Evolutionary conservation across 2,329 filamentous ascomycete genomes (phyloP), one percentile per base, ranked within the genome.

Genomic region (Aspergillus puulaauensis): DNA sequence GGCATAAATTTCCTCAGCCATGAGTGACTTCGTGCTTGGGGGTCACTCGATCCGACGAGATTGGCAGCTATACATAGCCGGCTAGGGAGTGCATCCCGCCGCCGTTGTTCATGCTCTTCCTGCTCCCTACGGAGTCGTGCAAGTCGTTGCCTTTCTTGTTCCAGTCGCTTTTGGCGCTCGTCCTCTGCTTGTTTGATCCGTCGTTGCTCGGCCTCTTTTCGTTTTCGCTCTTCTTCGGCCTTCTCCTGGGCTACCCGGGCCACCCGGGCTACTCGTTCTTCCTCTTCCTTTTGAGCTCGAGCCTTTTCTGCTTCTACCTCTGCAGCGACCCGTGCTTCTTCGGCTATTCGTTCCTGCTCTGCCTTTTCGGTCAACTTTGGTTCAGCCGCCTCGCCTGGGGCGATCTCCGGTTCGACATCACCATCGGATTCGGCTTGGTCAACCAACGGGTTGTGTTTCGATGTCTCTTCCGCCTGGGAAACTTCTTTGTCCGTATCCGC

Each of bases 1-100:
- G 79, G 79, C 64, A 79, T 72, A 63, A 80, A 80, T 49, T 75
- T 76, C 52, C 69, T 72, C 37, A 81, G 69, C 75, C 78, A 80
- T 21, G 68, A 64, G 54, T 73, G 71, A 52, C 70, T 76, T 61
- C 71, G 75, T n/a, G 75, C 76, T 49, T 68, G 68, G 1, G 75
- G 68, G 49, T 79, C 72, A 47, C 77, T 75, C 15, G 73, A 73
- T 54, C 77, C 76, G 40, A 80, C 71, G 21, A 80, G 69, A 40
- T 79, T 72, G 4, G 79, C 78, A 45, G 77, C 75, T 51, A 72
- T 69, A 40, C 77, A 74, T 52, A 82, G 74, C 40, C 77, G 68
- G 46, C 73, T 73, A 6, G 79, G 79, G 24, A 82, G 70, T 43
- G 75, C 76, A 54, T 80, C 76, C 39, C 78, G 70, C 37, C 78